phyloP scores from a whole-genome alignment of 169 alveolate genomes.

The Plasmodium relictum region DNA sequence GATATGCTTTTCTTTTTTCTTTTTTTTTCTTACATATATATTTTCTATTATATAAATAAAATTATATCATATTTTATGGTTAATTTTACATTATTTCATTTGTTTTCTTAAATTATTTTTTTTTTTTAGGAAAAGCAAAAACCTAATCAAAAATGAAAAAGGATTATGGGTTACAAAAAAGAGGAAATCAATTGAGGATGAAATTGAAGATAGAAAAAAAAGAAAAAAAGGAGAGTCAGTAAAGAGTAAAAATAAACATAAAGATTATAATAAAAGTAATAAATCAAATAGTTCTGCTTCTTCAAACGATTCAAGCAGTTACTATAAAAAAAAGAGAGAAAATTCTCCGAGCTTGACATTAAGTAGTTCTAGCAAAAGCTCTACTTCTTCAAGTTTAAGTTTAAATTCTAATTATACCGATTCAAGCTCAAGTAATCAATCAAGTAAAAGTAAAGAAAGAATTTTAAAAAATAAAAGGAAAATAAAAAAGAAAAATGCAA shows the following conservation, averaged over 20 bases:
- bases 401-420: background rate
- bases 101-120: background rate
- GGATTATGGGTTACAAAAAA: conserved; percentile 45
- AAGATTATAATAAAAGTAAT: background rate
- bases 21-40: too few relatives aligned
- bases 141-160: conserved; percentile 39
- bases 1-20: too few relatives aligned
- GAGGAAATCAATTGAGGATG: conserved; percentile 7
- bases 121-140: conserved; percentile 40
- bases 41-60: too few relatives aligned
- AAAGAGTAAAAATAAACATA: conserved; percentile 1
- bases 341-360: background rate
- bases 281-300: conserved; percentile 25
- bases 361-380: background rate
- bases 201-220: conserved; percentile 10
- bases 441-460: background rate
- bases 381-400: background rate
- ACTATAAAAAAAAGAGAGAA: conserved; percentile 10
- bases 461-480: background rate
- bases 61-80: too few relatives aligned
- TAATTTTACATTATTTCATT: background rate
- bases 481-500: background rate
- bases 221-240: background rate
- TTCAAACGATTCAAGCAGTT: conserved; percentile 4
- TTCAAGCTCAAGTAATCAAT: background rate